A percentile compares a stretch with the other conserved stretches of the same genome.
These are phyloP conservation scores for Gracilaria gracilis DNA, from an alignment of 23 red algal species.

Conservation along the genomic window DNA sequence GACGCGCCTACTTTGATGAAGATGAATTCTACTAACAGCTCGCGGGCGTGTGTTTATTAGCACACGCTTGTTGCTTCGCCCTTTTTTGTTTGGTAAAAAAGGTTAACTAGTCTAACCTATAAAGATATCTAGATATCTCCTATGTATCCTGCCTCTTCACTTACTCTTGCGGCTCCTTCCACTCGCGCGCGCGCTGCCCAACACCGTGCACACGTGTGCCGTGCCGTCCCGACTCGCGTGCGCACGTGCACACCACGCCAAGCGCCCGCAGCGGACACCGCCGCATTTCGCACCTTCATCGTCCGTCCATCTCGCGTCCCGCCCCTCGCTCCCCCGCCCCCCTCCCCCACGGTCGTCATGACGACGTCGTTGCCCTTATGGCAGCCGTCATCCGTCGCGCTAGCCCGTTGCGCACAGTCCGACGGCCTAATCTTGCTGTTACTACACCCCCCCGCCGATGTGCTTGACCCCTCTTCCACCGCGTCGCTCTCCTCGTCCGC, in stretches of 20 bases:
- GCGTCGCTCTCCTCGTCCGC: not conserved
- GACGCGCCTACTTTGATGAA: slow-evolving; percentile 21
- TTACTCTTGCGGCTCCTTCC: not conserved
- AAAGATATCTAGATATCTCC: too few species aligned
- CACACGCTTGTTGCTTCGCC: too few species aligned
- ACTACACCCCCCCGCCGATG: not conserved
- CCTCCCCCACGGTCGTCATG: not conserved
- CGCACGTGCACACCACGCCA: too few species aligned
- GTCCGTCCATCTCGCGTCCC: too few species aligned
- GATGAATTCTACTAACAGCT: not conserved
- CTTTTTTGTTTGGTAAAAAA: too few species aligned
- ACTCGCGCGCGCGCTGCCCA: not conserved
- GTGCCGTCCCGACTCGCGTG: too few species aligned
- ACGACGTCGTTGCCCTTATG: not conserved
- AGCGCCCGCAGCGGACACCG: too few species aligned
- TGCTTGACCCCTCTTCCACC: not conserved
- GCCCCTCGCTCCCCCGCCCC: too few species aligned
- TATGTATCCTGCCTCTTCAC: too few species aligned
- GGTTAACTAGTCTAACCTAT: too few species aligned
- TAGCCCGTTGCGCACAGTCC: not conserved
- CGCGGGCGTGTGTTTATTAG: too few species aligned
- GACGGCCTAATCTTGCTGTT: not conserved
- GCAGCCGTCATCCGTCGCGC: not conserved
- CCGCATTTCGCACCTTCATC: too few species aligned
- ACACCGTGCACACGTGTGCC: not conserved